Evolutionary conservation across 495 filamentous ascomycete species (phyloP), one percentile per base, ranked within the genome.

Genomic region (Podospora pseudoanserina): DNA sequence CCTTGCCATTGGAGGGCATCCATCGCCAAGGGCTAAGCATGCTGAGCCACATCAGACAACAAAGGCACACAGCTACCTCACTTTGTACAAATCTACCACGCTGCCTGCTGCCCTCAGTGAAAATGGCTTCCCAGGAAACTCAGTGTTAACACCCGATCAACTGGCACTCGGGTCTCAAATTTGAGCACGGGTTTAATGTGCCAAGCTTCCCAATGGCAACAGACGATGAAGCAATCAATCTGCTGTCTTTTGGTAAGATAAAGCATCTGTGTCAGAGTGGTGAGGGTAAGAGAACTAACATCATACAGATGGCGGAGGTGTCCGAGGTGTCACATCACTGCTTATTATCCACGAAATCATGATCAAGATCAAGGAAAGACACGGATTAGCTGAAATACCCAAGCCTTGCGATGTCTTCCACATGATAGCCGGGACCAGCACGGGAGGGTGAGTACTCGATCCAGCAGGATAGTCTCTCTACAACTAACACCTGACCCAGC

Each of bases 391-490:
- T 0, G 59, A 72, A 0, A 7, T 72, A 1, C 78, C 78, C 2
- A 74, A 71, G 27, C 80, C 80, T 9, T 79, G 77, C 58, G 77
- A 80, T 1, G 74, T 70, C 54, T 82, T 82, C 28, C 70, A 82
- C 53, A 60, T 81, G 13, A 80, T 81, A 26, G 78, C 73, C 1
- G 79, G 79, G 0, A 81, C 78, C 4, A 76, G 75, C 64, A 79
- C 80, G 20, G 80, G 80, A 64, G 80, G 80, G 78, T 78, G 67
- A 66, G 71, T 44, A 13, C 13, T 34, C 0, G 9, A 60, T 15
- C 2, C 3, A 11, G 1, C n/a, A 44, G 5, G 2, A 53, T 49
- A 62, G 4, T n/a, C 30, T 16, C 2, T 2, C n/a, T 60, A 7
- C 9, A 26, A 15, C 61, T 67, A 16, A 65, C 49, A 4, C 49